Percentiles rank a stretch among this genome's conserved stretches.
These are phyloP conservation scores for Samsoniella hepiali DNA, from an alignment of 2,329 filamentous ascomycete species.

Conservation along the genomic window DNA sequence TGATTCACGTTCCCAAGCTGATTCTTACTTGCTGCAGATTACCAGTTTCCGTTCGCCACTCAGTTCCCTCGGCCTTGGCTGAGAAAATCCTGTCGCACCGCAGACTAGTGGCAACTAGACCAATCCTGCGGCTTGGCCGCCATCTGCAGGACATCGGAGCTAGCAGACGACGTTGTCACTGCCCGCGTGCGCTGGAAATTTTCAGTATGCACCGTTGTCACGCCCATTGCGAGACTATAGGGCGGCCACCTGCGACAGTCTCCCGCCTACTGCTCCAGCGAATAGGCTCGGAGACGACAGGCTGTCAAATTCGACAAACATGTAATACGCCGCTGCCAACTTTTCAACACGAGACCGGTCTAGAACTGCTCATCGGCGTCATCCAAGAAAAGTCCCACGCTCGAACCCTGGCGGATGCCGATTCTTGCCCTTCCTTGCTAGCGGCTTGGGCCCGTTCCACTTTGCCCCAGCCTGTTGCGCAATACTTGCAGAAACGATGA, in stretches of 20 bases:
- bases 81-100: not conserved
- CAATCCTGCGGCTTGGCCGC: not conserved
- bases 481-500: not conserved
- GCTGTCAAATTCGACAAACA: no score
- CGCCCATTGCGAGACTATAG: no score
- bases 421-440: no score
- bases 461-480: not conserved
- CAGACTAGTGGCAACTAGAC: not conserved
- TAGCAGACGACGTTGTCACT: not conserved
- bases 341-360: no score
- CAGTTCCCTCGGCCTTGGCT: not conserved
- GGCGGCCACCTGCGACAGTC: no score
- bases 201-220: no score
- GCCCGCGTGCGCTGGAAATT: not conserved
- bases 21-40: not conserved
- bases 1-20: not conserved
- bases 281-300: no score
- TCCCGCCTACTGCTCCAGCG: no score
- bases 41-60: not conserved
- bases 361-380: no score
- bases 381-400: no score
- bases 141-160: not conserved
- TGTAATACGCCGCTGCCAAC: not conserved
- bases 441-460: not conserved
- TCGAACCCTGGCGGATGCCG: no score